A percentile compares a stretch with the other conserved stretches of the same genome.
These are phyloP conservation scores for Raddia distichophylla DNA, from an alignment of 176 grass and related monocot genomes.

Conservation along the genomic window DNA sequence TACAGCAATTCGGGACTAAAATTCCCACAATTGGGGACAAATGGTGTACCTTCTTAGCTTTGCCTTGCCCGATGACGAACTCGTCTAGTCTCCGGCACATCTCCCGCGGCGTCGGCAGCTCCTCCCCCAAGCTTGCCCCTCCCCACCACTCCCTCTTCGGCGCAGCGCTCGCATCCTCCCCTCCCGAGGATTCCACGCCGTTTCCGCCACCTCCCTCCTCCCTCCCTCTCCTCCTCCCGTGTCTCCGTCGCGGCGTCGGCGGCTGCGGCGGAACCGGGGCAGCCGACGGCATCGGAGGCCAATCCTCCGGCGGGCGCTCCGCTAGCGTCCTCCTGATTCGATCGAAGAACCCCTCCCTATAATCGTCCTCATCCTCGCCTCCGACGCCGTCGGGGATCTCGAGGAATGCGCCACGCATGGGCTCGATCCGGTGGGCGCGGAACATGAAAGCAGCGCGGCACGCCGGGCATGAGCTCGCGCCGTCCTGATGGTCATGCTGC, in stretches of 20 bases:
- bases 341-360: conserved; percentile 30
- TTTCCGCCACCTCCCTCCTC: conserved; percentile 49
- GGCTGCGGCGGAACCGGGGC: conserved; percentile 46
- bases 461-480: conserved; percentile 52
- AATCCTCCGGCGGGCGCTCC: conserved; percentile 62
- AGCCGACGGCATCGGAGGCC: conserved; percentile 42
- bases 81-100: conserved; percentile 80
- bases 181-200: conserved; percentile 53
- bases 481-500: conserved; percentile 38
- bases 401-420: conserved; percentile 69
- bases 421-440: conserved; percentile 69
- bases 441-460: conserved; percentile 65
- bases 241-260: conserved; percentile 26
- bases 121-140: conserved; percentile 69
- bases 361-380: conserved; percentile 15
- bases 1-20: conserved; percentile 14
- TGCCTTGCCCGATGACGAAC: conserved; percentile 90
- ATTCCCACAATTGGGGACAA: conserved; percentile 25
- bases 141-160: conserved; percentile 79
- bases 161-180: conserved; percentile 50
- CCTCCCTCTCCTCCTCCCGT: conserved; percentile 44
- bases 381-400: conserved; percentile 57
- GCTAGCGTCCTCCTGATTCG: conserved; percentile 52
- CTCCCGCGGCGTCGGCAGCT: conserved; percentile 94
- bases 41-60: conserved; percentile 80